Evolutionary conservation across 2,329 filamentous ascomycete genomes (phyloP).

Genomic region (Dothideomycetes sp.): DNA sequence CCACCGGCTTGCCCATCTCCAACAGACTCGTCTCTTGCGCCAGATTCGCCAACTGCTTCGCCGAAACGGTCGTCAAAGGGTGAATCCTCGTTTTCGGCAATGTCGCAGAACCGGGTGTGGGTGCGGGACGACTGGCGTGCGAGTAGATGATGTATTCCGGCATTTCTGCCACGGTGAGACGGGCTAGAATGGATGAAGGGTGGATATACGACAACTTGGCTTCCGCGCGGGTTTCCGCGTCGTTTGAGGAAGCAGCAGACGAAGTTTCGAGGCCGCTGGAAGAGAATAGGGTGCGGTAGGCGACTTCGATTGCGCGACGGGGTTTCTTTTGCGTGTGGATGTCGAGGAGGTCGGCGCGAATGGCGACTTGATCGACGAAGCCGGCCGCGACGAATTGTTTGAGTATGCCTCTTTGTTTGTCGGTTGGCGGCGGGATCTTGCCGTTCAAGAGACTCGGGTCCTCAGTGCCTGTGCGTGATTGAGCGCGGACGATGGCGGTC

Average conservation of each 20-base stretch:
- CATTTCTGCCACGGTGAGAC: slow-evolving; percentile 60
- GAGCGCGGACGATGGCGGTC: slow-evolving; percentile 59
- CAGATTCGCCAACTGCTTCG: slow-evolving; percentile 64
- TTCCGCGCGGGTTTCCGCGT: slow-evolving; percentile 35
- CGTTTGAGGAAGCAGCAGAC: slow-evolving; percentile 12
- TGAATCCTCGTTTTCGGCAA: slow-evolving; percentile 75
- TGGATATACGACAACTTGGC: slow-evolving; percentile 77
- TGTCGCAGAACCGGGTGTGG: slow-evolving; percentile 32
- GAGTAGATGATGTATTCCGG: slow-evolving; percentile 84
- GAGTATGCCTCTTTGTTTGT: slow-evolving; percentile 62
- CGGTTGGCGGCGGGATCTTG: slow-evolving; percentile 48
- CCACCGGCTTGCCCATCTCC: slow-evolving; percentile 81
- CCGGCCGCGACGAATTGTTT: slow-evolving; percentile 89
- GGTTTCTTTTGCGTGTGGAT: slow-evolving; percentile 61
- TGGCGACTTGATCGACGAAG: slow-evolving; percentile 89
- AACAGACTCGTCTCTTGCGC: slow-evolving; percentile 79
- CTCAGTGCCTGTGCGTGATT: slow-evolving; percentile 14
- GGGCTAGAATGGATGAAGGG: slow-evolving; percentile 69
- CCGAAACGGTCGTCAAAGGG: slow-evolving; percentile 69
- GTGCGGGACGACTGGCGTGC: slow-evolving; percentile 63
- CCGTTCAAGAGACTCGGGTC: slow-evolving; percentile 1
- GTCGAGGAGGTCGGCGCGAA: slow-evolving; percentile 70
- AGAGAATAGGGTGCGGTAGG: slow-evolving; percentile 78
- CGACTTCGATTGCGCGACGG: slow-evolving; percentile 79
- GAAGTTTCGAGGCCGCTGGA: slow-evolving; percentile 35